phyloP scores from a whole-genome alignment of 352 stramenopile genomes.

The Phytophthora colocasiae region DNA sequence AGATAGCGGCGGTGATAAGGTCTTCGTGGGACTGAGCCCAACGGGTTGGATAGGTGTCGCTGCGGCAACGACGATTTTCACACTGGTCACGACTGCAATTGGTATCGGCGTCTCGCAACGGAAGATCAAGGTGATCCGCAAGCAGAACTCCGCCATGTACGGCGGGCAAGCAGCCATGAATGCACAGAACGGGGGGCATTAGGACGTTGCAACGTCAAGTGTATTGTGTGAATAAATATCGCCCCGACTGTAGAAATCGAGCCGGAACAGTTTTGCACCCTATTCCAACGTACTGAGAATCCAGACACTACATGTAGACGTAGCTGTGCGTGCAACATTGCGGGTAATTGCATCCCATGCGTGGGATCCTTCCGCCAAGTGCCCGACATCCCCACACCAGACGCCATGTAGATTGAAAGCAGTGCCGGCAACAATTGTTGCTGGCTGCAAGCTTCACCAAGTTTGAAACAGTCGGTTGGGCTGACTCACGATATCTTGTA shows the following conservation, averaged over 20 bases:
- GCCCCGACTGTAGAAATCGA: slow-evolving; percentile 9
- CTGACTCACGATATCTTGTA: slow-evolving; percentile 23
- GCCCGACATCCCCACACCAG: slow-evolving; percentile 5
- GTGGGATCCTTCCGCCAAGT: slow-evolving; percentile 14
- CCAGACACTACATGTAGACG: slow-evolving; percentile 1
- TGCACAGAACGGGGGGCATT: slow-evolving; percentile 5
- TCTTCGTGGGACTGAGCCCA: slow-evolving; percentile 65
- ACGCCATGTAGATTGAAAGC: neutral
- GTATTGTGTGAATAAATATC: slow-evolving; percentile 14
- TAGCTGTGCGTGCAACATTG: slow-evolving; percentile 5
- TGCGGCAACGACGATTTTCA: slow-evolving; percentile 53
- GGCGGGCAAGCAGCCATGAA: slow-evolving; percentile 31
- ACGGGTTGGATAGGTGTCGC: slow-evolving; percentile 67
- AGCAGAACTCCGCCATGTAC: slow-evolving; percentile 58
- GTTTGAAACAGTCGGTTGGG: slow-evolving; percentile 6
- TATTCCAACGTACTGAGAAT: slow-evolving; percentile 22
- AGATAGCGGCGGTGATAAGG: slow-evolving; percentile 72
- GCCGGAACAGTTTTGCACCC: slow-evolving; percentile 15
- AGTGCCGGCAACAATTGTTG: neutral
- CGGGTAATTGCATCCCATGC: slow-evolving; percentile 3
- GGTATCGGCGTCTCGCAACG: slow-evolving; percentile 51
- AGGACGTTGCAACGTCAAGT: slow-evolving; percentile 3
- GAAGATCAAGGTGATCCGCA: slow-evolving; percentile 55
- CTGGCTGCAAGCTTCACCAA: neutral
- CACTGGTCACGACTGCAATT: slow-evolving; percentile 50